A percentile compares a stretch with the other conserved stretches of the same genome.
These are phyloP conservation scores for Solanum pimpinellifolium DNA, from an alignment of 257 asterid species.

Conservation along the genomic window DNA sequence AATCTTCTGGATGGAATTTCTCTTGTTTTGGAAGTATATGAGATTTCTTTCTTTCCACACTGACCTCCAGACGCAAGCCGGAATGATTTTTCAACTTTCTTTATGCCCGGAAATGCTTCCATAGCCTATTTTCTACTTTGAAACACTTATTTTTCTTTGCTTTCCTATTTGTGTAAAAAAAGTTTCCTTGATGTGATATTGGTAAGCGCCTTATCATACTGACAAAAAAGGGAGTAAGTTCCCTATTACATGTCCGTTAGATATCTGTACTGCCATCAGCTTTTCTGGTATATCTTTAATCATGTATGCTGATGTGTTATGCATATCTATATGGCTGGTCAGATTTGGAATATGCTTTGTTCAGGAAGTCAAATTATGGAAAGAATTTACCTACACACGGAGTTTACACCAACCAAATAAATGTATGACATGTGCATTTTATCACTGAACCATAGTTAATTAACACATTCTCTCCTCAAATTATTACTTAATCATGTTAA, in stretches of 20 bases:
- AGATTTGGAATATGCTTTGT: background rate
- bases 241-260: background rate
- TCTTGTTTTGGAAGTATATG: too few species aligned
- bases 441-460: background rate
- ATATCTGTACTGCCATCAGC: background rate
- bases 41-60: too few species aligned
- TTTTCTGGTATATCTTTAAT: background rate
- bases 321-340: conserved; percentile 2
- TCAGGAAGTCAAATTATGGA: background rate
- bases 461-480: background rate
- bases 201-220: background rate
- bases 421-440: background rate
- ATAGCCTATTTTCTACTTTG: background rate
- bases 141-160: background rate
- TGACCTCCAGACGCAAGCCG: too few species aligned
- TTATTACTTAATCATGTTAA: background rate
- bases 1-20: too few species aligned
- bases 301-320: background rate
- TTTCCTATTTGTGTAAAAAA: background rate
- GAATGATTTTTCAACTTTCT: too few species aligned
- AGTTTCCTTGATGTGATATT: background rate
- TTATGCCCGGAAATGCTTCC: too few species aligned
- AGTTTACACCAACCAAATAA: background rate
- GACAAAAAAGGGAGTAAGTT: background rate
- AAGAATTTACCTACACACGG: background rate